These are phyloP conservation scores for Tephrocybe sp. DNA, from an alignment of 768 basidiomycete species.

Conservation along the genomic window DNA sequence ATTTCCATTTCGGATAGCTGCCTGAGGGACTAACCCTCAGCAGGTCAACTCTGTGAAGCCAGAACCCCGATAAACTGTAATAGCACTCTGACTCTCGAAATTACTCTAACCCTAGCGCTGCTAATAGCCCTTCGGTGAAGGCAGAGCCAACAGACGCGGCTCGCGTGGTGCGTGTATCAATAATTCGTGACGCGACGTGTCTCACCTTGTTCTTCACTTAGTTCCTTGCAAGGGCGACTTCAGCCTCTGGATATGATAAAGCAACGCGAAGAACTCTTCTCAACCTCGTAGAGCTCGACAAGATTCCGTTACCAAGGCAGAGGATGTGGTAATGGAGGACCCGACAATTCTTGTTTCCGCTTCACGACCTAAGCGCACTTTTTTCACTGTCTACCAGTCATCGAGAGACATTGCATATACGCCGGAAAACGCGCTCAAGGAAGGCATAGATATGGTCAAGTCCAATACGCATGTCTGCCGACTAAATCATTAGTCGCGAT, in stretches of 20 bases:
- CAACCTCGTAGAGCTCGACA: neutral
- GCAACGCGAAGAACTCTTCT: neutral
- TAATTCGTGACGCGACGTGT: neutral
- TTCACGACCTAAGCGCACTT: slow-evolving; percentile 12
- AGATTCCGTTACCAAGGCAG: neutral
- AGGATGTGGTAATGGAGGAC: slow-evolving; percentile 15
- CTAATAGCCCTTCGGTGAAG: slow-evolving; percentile 22
- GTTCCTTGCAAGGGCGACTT: slow-evolving; percentile 24
- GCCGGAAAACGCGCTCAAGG: slow-evolving; percentile 47
- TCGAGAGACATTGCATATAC: slow-evolving; percentile 43
- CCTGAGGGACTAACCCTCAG: neutral
- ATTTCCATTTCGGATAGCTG: neutral
- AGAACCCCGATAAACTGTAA: slow-evolving; percentile 16
- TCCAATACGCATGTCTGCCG: slow-evolving; percentile 42
- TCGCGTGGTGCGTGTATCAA: slow-evolving; percentile 21
- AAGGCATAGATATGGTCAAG: slow-evolving; percentile 53
- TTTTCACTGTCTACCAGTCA: slow-evolving; percentile 35
- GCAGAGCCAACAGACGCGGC: slow-evolving; percentile 26
- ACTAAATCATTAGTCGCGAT: slow-evolving; percentile 49
- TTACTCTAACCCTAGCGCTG: slow-evolving; percentile 1
- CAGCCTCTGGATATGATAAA: slow-evolving; percentile 21
- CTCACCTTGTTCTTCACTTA: slow-evolving; percentile 5
- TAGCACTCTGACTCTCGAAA: slow-evolving; percentile 11
- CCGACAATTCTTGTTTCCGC: slow-evolving; percentile 1
- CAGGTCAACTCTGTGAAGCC: slow-evolving; percentile 15